phyloP scores from a whole-genome alignment of 2,329 filamentous ascomycete species.

The Colletotrichum noveboracense region DNA sequence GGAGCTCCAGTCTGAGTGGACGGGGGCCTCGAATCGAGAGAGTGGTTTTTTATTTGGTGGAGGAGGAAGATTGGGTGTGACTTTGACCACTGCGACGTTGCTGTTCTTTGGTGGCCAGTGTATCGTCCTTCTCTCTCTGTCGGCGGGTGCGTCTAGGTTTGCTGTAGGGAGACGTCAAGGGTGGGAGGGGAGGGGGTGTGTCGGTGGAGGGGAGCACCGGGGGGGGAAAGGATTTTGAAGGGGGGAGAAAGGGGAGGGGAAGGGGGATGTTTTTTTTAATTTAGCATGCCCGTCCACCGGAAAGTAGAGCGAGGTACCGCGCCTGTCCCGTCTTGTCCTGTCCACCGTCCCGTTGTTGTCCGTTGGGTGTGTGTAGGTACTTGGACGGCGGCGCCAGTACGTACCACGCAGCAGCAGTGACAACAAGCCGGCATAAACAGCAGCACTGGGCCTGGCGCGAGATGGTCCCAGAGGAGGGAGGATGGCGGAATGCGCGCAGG shows the following conservation, averaged over 20 bases:
- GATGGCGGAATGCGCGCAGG: not conserved
- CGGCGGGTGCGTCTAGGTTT: not conserved
- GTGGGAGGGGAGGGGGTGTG: not conserved
- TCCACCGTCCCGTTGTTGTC: not conserved
- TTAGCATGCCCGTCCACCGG: not conserved
- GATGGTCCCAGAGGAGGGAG: not conserved
- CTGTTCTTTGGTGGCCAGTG: not conserved
- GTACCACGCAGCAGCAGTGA: not conserved
- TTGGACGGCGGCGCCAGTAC: not conserved
- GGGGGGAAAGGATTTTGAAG: not conserved
- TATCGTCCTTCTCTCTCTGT: not conserved
- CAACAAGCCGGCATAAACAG: not conserved
- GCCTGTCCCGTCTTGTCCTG: not conserved
- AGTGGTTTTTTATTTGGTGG: not conserved
- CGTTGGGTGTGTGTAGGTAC: not conserved
- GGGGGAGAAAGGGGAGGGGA: not conserved
- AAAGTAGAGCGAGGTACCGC: not conserved
- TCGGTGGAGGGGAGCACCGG: not conserved
- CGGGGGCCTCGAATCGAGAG: not conserved
- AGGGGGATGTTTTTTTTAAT: not conserved
- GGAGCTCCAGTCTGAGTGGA: conserved; percentile 5
- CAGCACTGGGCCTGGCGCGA: not conserved
- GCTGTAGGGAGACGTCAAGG: not conserved
- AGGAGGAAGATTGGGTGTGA: not conserved
- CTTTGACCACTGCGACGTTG: not conserved